phyloP scores from a whole-genome alignment of 2,329 filamentous ascomycete species.

The Botrytis elliptica region DNA sequence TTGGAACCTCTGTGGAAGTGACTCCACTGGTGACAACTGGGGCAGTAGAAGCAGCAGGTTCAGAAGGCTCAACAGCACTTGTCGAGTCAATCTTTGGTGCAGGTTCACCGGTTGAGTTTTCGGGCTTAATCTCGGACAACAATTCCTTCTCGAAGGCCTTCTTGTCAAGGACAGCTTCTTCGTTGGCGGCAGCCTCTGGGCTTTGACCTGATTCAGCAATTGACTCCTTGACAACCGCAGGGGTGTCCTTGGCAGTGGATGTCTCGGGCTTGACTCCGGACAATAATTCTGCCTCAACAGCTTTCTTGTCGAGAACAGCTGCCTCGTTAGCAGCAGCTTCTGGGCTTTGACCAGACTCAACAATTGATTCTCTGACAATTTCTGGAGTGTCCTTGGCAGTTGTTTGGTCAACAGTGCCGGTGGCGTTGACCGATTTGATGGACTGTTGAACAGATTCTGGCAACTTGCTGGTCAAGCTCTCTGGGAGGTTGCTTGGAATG shows the following conservation, averaged over 20 bases:
- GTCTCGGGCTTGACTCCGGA: constrained; percentile 54
- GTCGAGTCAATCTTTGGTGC: constrained; percentile 40
- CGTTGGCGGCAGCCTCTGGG: constrained; percentile 70
- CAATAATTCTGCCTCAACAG: constrained; percentile 71
- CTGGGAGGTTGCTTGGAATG: constrained; percentile 53
- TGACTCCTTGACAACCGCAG: constrained; percentile 56
- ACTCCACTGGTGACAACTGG: constrained; percentile 15
- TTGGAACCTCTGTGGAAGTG: not conserved
- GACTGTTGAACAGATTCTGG: constrained; percentile 54
- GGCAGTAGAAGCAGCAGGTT: constrained; percentile 23
- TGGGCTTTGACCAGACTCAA: constrained; percentile 58
- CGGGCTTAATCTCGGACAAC: constrained; percentile 58
- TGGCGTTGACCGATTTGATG: constrained; percentile 48
- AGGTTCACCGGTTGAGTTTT: constrained; percentile 35
- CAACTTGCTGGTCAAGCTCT: constrained; percentile 52
- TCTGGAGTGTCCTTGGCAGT: constrained; percentile 53
- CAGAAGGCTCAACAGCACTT: constrained; percentile 35
- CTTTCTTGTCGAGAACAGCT: constrained; percentile 73
- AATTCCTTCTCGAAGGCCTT: constrained; percentile 72
- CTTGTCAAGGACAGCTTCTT: constrained; percentile 72
- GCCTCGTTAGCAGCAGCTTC: constrained; percentile 69
- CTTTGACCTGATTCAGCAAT: constrained; percentile 56
- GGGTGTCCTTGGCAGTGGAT: constrained; percentile 48
- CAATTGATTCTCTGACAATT: constrained; percentile 58
- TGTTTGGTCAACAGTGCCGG: constrained; percentile 40